Evolutionary conservation across 371 early-diverging fungal species (phyloP), one percentile per base, ranked within the genome.

Genomic region (Capillidium rhysosporum): DNA sequence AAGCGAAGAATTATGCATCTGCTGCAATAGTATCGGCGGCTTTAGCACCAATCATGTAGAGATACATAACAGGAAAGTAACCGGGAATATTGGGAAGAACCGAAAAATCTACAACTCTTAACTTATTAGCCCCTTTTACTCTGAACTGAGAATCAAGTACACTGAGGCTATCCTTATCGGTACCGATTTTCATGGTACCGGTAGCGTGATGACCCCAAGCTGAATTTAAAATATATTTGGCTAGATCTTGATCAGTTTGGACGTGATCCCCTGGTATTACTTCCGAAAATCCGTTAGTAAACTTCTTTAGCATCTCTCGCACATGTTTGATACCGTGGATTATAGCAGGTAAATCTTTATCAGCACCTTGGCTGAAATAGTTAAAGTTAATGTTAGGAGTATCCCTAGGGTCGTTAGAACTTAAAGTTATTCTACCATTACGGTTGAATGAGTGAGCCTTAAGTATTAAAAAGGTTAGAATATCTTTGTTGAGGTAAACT

Each of bases 51-150:
- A 39, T 26, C 30, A 52, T 39, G 30, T 52, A 52, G 3, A 52
- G 18, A 12, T 34, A 39, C 1, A 52, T 20, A 1, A 52, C 52
- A 2, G 52, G 52, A 40, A 52, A 52, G 20, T 52, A 52, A 18
- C 43, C 52, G 12, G 56, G 59, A 52, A 55, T 47, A 43, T 46
- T 29, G 4, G 71, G 71, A 20, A 67, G 65, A 41, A 70, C 57
- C 0, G 65, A 65, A 9, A 67, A 63, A 52, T 70, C 71, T 2
- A 67, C 60, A 1, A 70, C 61, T 16, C 71, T 58, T 30, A 70
- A 59, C 29, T 61, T 57, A 1, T 61, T 52, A 12, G 61, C 53
- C 9, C 66, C 67, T 12, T 64, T 58, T 14, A 70, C 69, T 31
- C 57, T 52, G 34, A 70, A 57, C 24, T 62, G 61, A 20, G 56